Percentiles rank a stretch among this genome's conserved stretches.
Evolutionary conservation across 164 flowering plant species (phyloP).

Genomic region (Aristolochia fimbriata): DNA sequence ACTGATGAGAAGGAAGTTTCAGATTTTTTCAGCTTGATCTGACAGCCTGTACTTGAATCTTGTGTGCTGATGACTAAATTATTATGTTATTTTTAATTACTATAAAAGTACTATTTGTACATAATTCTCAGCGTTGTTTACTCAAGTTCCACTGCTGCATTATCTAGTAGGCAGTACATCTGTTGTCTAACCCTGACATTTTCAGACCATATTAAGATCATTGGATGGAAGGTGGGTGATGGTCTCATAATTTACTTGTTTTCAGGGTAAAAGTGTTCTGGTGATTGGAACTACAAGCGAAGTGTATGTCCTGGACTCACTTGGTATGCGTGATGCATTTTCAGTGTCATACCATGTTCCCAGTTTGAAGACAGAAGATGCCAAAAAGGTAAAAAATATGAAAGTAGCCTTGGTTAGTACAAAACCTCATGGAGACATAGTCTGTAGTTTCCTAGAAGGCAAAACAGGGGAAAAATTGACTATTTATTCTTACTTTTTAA

Average conservation of each 20-base stretch:
- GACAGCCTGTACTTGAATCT: no score
- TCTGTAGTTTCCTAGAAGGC: not conserved
- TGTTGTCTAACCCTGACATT: not conserved
- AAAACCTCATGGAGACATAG: not conserved
- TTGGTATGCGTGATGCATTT: slow-evolving; percentile 75
- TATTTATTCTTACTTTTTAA: not conserved
- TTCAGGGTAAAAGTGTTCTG: slow-evolving; percentile 81
- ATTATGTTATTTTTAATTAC: no score
- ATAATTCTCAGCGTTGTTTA: no score
- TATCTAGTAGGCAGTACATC: not conserved
- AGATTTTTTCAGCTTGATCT: no score
- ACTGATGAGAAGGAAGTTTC: no score
- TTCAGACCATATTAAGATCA: not conserved
- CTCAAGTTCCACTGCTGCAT: not conserved
- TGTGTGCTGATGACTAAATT: no score
- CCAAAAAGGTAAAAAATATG: slow-evolving; percentile 48
- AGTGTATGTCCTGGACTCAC: slow-evolving; percentile 58
- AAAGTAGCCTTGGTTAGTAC: not conserved
- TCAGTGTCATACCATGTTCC: slow-evolving; percentile 80
- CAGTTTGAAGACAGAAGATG: slow-evolving; percentile 58
- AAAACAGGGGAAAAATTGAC: not conserved
- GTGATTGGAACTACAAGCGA: slow-evolving; percentile 94
- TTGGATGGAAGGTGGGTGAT: not conserved
- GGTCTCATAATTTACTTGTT: slow-evolving; percentile 2
- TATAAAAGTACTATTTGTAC: no score